Percentiles rank a stretch among this genome's conserved stretches.
phyloP scores from a whole-genome alignment of 495 filamentous ascomycete species.

The Aspergillus asperescens region DNA sequence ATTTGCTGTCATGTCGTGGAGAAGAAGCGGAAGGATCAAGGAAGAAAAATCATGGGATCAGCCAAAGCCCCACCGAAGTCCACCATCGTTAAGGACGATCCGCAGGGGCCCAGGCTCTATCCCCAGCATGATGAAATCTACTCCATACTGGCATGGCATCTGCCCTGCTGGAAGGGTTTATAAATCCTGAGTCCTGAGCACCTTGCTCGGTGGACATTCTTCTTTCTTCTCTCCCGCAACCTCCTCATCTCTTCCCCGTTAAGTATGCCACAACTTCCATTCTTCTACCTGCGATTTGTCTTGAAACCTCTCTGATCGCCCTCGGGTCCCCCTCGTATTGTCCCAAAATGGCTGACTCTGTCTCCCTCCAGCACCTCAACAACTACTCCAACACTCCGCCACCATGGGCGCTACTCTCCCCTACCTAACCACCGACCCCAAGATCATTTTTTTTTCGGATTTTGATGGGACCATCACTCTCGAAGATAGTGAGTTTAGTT shows the following conservation, averaged over 20 bases:
- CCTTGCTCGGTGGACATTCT: no score
- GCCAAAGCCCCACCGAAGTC: slow-evolving; percentile 14
- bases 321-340: no score
- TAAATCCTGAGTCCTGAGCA: no score
- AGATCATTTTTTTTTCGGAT: slow-evolving; percentile 95
- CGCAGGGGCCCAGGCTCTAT: no score
- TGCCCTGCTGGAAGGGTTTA: no score
- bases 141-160: no score
- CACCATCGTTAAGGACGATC: no score
- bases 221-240: no score
- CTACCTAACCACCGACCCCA: slow-evolving; percentile 59
- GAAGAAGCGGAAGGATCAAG: background rate
- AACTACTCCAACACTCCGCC: slow-evolving; percentile 10
- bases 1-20: slow-evolving; percentile 1
- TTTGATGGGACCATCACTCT: slow-evolving; percentile 95
- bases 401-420: slow-evolving; percentile 39
- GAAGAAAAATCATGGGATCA: slow-evolving; percentile 3
- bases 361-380: background rate
- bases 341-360: slow-evolving; percentile 6
- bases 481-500: slow-evolving; percentile 61
- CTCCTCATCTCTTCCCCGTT: no score
- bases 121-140: no score
- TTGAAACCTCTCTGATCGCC: background rate
- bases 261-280: no score
- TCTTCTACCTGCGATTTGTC: background rate